phyloP scores from a whole-genome alignment of 2,329 filamentous ascomycete genomes.

The Microsporum canis region DNA sequence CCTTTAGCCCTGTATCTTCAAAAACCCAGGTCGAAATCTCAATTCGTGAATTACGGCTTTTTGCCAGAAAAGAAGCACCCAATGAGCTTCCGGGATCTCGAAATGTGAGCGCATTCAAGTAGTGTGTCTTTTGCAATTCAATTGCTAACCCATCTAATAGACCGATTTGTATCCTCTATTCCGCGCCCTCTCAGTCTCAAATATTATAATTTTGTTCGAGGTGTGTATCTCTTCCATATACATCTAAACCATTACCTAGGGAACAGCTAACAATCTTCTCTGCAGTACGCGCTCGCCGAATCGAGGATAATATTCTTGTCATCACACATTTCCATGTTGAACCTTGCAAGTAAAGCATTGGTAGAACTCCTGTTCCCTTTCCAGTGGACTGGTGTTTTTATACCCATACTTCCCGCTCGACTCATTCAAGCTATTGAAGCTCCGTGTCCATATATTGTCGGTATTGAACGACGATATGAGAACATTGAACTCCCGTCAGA shows the following conservation, averaged over 20 bases:
- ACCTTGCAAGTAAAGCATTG: slow-evolving; percentile 81
- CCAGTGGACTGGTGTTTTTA: slow-evolving; percentile 88
- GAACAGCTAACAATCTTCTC: neutral
- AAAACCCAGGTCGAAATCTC: slow-evolving; percentile 92
- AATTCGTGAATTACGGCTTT: slow-evolving; percentile 78
- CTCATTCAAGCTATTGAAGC: slow-evolving; percentile 85
- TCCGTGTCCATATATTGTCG: slow-evolving; percentile 93
- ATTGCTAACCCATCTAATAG: slow-evolving; percentile 17
- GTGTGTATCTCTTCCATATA: slow-evolving; percentile 17
- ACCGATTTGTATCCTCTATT: slow-evolving; percentile 91
- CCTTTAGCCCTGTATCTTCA: slow-evolving; percentile 79
- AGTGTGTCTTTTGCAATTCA: neutral
- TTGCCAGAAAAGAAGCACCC: slow-evolving; percentile 79
- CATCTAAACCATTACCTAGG: neutral
- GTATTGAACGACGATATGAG: slow-evolving; percentile 77
- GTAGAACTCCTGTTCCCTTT: slow-evolving; percentile 77
- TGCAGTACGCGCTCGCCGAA: slow-evolving; percentile 68
- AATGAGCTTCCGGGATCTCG: slow-evolving; percentile 91
- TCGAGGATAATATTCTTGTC: slow-evolving; percentile 93
- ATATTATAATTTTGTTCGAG: slow-evolving; percentile 85
- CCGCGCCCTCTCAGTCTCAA: slow-evolving; percentile 75
- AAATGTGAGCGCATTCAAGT: slow-evolving; percentile 38
- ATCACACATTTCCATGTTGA: slow-evolving; percentile 91
- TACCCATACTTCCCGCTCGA: slow-evolving; percentile 77
- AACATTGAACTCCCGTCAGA: slow-evolving; percentile 64